Base-by-base conservation (phyloP, 1,284 basidiomycete species). In the Pseudozyma tsukubaensis region DNA sequence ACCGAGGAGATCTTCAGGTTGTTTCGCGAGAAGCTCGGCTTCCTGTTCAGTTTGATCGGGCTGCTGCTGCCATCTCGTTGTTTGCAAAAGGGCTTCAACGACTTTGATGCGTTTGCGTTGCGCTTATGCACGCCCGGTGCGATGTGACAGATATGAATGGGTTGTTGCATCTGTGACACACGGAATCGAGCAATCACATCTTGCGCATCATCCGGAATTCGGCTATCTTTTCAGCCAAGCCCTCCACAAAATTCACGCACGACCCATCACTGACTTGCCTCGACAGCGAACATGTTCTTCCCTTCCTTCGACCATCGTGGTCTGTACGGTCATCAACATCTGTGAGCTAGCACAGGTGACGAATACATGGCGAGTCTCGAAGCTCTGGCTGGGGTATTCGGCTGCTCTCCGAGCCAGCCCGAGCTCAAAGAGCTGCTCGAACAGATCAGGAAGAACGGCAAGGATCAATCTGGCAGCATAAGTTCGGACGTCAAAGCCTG, bases 401-500 rank as follows among this genome's bases (percentile, higher is more conserved):
- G 56, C 37, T 49, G 40, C 32, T 9, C 18, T 4, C 48, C 67
- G 13, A 32, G 13, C 10, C 47, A 59, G 7, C 10, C 37, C 39
- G 12, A 59, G 16, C 9, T 69, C 24, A 43, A 59, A 21, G 42
- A 36, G 37, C 34, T 57, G n/a, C 45, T 69, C n/a, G 13, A 29
- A 12, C 56, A 59, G 7, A 12, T 50, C 2, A 29, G 24, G 24
- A 14, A 36, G n/a, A 29, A 10, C 21, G 35, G 13, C 32, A 35
- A 51, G n/a, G 32, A 40, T 34, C 18, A 50, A 14, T 2, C 18
- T 1, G 35, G 1, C 14, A 36, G 8, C 0, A 13, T 44, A 2
- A 21, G 18, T 3, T 45, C 59, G 19, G 66, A 69, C 16, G 34
- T 59, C 54, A 69, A 69, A 24, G 58, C 59, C 1, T 74, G 65